These are phyloP conservation scores for Cryphonectria carpinicola DNA, from an alignment of 2,329 filamentous ascomycete species.

Conservation along the genomic window DNA sequence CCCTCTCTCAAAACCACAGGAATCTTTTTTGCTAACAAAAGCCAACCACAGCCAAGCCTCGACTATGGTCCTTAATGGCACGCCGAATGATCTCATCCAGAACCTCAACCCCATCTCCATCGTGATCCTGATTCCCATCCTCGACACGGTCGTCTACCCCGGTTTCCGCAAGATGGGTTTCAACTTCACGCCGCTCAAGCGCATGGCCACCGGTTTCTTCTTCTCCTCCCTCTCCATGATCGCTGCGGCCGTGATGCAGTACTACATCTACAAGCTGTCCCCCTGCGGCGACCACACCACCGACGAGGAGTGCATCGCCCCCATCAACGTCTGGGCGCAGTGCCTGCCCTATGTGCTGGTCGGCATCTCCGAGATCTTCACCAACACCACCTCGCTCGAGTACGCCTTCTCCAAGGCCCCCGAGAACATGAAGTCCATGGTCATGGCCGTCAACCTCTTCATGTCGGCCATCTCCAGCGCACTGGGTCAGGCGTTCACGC, in stretches of 20 bases:
- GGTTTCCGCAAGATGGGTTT: conserved; percentile 65
- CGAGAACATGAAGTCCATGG: conserved; percentile 79
- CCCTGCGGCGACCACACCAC: conserved; percentile 60
- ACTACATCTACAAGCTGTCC: conserved; percentile 67
- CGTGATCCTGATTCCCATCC: conserved; percentile 74
- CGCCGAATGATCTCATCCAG: conserved; percentile 78
- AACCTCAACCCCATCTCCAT: conserved; percentile 78
- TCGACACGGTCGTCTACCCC: conserved; percentile 72
- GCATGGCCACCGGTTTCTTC: conserved; percentile 72
- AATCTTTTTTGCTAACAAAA: conserved; percentile 1
- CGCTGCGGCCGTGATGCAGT: conserved; percentile 59
- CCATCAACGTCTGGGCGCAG: conserved; percentile 69
- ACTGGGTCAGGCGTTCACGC: conserved; percentile 69
- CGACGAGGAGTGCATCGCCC: conserved; percentile 46
- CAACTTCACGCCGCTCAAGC: conserved; percentile 75
- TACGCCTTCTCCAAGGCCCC: conserved; percentile 80
- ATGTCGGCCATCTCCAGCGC: conserved; percentile 72
- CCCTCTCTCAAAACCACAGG: too few relatives aligned
- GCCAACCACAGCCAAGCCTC: conserved; percentile 59
- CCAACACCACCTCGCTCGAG: conserved; percentile 66
- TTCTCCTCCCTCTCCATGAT: conserved; percentile 66
- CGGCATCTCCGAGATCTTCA: conserved; percentile 57
- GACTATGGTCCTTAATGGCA: conserved; percentile 68
- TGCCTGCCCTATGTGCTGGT: conserved; percentile 55
- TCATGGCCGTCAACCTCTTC: conserved; percentile 70